Percentiles rank a stretch among this genome's conserved stretches.
phyloP scores from a whole-genome alignment of 2,329 filamentous ascomycete genomes.

The Phoma sp. region DNA sequence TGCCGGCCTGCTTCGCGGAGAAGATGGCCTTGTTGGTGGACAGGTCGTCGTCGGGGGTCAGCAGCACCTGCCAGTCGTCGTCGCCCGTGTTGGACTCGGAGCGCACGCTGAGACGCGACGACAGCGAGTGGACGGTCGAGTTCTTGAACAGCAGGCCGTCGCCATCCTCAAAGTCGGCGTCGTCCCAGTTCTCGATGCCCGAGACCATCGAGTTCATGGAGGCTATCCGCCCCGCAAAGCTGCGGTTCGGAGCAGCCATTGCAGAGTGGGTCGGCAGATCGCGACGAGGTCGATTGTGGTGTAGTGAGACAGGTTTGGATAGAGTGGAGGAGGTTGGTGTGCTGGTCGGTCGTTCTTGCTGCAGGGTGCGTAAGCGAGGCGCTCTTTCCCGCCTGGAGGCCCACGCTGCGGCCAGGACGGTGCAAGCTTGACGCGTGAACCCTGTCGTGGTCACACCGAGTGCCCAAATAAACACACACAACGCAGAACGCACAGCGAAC shows the following conservation, averaged over 20 bases:
- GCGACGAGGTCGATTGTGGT: conserved; percentile 23
- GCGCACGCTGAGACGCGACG: conserved; percentile 82
- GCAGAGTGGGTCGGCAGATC: conserved; percentile 29
- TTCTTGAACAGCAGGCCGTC: conserved; percentile 75
- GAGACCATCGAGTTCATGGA: conserved; percentile 62
- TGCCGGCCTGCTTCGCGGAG: conserved; percentile 84
- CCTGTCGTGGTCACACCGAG: conserved; percentile 14
- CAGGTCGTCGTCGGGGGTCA: conserved; percentile 84
- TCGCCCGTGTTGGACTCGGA: conserved; percentile 80
- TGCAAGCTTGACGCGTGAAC: conserved; percentile 11
- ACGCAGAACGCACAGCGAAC: conserved; percentile 9
- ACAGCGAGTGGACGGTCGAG: conserved; percentile 76
- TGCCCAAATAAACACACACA: conserved; percentile 12
- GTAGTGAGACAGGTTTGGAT: conserved; percentile 16
- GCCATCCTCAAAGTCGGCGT: conserved; percentile 54
- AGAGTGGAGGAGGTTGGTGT: conserved; percentile 23
- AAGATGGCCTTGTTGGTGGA: conserved; percentile 82
- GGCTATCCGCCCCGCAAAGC: conserved; percentile 50
- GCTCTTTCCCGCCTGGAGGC: conserved; percentile 10
- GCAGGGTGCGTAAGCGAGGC: conserved; percentile 21
- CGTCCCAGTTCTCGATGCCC: conserved; percentile 73
- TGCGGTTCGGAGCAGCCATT: conserved; percentile 46
- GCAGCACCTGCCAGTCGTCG: conserved; percentile 86
- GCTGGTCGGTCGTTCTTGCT: conserved; percentile 21
- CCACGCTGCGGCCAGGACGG: conserved; percentile 10